Evolutionary conservation across 371 early-diverging fungal species (phyloP), one percentile per base, ranked within the genome.

Genomic region (Zychaea mexicana): DNA sequence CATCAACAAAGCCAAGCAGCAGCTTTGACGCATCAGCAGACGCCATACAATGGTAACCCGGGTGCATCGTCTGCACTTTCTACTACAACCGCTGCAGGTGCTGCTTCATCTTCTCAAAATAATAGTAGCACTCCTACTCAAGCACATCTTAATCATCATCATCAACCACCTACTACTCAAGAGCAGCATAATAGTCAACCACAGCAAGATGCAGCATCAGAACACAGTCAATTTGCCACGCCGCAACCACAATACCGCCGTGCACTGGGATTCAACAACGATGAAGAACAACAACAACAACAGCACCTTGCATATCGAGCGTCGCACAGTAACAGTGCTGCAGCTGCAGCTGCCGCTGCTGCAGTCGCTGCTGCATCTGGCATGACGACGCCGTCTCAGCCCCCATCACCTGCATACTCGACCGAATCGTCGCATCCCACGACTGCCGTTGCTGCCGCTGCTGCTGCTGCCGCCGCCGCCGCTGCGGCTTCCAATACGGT

Each of bases 231-330:
- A 57, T 57, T 57, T 21, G 32, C 58, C 12, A 57, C 58, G 10
- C 58, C 58, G 3, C 58, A 57, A 39, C 58, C 58, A 3, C 58
- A 57, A 27, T 57, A 42, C 22, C 58, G 58, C 24, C 58, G 58
- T 57, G 55, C 36, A 19, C 32, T 19, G 17, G 30, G 36, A 32
- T 24, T 33, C 36, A 30, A 55, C 30, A 31, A 55, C 55, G 36
- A 55, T 27, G 55, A 55, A 52, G 52, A 52, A n/a, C n/a, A n/a
- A n/a, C n/a, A n/a, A n/a, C n/a, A n/a, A n/a, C n/a, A n/a, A n/a
- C n/a, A n/a, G n/a, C n/a, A n/a, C 22, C 49, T 49, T 49, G 26
- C 49, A 49, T 49, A 49, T 49, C 22, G 5, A 49, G 24, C 49
- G 49, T 49, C 49, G 49, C 49, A 49, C 49, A 49, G 49, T 49